Base-by-base conservation (phyloP, 2,329 filamentous ascomycete species). In the Erysiphe pulchra region DNA sequence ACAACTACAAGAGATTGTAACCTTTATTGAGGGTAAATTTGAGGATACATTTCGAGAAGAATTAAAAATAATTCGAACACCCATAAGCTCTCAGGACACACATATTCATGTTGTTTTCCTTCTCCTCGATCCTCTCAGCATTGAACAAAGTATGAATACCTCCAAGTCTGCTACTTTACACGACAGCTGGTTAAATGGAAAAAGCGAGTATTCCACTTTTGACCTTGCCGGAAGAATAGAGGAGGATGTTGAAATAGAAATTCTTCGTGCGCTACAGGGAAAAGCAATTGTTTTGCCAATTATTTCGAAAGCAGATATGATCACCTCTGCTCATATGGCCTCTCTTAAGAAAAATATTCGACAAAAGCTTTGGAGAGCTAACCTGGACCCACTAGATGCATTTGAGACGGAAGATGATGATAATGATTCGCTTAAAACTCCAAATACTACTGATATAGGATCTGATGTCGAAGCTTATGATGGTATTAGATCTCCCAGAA, bases 41-140 rank as follows among this genome's bases (percentile, higher is more conserved):
- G 87, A 98, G 60, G 90, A 98, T 57, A 95, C 90, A 0, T 92
- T 98, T 59, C 75, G 75, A 43, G 90, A 98, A 63, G 90, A 98
- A 66, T 92, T 92, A 71, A 95, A 94, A 66, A 86, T 98, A 42
- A 70, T 94, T 50, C 80, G 90, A 55, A 85, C 86, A 45, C 87
- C 90, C 24, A 24, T 24, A 24, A 87, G 86, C 47, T 80, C 83
- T 51, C 82, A 85, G 59, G 90, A 98, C 65, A 94, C 87, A 44
- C 90, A 98, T 61, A 93, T 98, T 52, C 90, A 98, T 60, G 92
- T 84, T 53, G 85, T 85, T 46, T 93, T 98, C 63, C 69, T 95
- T 47, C 67, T 98, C 46, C 73, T 98, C 46, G 90, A 98, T 59
- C 90, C 90, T 1, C 68, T 75, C 45, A 78, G 82, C 41, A 73